A percentile compares a stretch with the other conserved stretches of the same genome.
These are phyloP conservation scores for Tuber melanosporum DNA, from an alignment of 495 filamentous ascomycete genomes.

Conservation along the genomic window DNA sequence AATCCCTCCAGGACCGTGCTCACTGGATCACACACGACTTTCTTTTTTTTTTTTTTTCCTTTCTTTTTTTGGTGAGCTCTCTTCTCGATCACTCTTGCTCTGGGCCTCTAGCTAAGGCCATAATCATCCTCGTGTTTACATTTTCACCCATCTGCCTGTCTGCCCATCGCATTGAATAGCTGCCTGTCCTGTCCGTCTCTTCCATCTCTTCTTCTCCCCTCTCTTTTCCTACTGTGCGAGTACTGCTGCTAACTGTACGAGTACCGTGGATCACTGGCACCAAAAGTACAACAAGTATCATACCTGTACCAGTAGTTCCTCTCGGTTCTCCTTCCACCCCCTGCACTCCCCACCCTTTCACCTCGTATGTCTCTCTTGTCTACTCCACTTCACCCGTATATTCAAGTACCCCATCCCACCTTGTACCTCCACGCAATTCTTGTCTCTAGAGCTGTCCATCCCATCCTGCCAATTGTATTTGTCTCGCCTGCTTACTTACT, in stretches of 20 bases:
- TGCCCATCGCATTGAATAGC: background rate
- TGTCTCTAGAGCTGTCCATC: conserved; percentile 20
- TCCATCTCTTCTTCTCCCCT: background rate
- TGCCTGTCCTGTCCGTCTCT: background rate
- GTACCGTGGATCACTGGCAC: background rate
- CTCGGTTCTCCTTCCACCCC: background rate
- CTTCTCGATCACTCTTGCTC: conserved; percentile 8
- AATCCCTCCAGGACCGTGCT: background rate
- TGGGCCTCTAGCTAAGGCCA: background rate
- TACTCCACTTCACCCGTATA: background rate
- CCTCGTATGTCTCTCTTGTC: background rate
- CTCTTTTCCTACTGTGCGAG: background rate
- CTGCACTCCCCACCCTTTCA: background rate
- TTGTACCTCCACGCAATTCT: conserved; percentile 6
- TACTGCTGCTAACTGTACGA: background rate
- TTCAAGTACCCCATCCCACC: background rate
- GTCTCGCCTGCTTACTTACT: conserved; percentile 8
- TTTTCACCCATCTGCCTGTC: conserved; percentile 5
- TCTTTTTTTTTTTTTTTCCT: conserved; percentile 13
- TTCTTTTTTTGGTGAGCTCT: background rate
- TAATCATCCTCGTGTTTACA: background rate
- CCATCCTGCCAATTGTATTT: conserved; percentile 16
- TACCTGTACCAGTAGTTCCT: background rate
- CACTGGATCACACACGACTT: background rate
- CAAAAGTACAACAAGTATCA: background rate